Evolutionary conservation across 2,329 filamentous ascomycete species (phyloP), one percentile per base, ranked within the genome.

Genomic region (Penicillium sp.): DNA sequence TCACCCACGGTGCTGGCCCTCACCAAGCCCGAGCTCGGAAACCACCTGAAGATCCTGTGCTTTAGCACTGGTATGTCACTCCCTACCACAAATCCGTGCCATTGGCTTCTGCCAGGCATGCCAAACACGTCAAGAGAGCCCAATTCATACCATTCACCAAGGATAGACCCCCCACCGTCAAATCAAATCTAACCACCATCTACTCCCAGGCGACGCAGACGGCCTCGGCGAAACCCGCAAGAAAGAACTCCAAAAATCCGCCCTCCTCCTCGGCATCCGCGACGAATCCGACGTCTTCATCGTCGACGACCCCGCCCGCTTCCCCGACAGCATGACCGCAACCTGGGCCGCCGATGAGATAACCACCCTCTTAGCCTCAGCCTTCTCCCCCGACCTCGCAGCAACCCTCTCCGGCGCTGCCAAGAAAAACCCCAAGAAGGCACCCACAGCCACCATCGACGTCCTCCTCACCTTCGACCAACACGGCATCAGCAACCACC

Each of bases 41-140:
- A 99, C 78, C 92, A 96, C 73, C 84, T 99, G 72, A 95, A 96
- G 79, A 96, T 99, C 63, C 79, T 98, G 57, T 99, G 95, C 78
- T 80, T 99, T 64, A 96, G 91, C 77, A 94, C 88, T 66, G 93
- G 91, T 88, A 78, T 47, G 76, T 69, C 28, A 12, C 15, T 31
- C 11, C 22, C 20, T n/a, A 43, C 12, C 7, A 15, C 15, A 15
- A 14, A 38, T n/a, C 12, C 20, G 6, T 4, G 34, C 49, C 49
- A 37, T 34, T 49, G n/a, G 12, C 22, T 12, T 47, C 6, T 4
- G 20, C 14, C 42, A 45, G 3, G 4, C 22, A n/a, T 8, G 22
- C 7, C 43, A 47, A n/a, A 28, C 14, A 28, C 22, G 6, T 7
- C 7, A 6, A 31, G 6, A 31, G 28, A 20, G 7, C 11, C 39